A percentile compares a stretch with the other conserved stretches of the same genome.
phyloP scores from a whole-genome alignment of 73 alveolate species.

The Uronychia setigera region DNA sequence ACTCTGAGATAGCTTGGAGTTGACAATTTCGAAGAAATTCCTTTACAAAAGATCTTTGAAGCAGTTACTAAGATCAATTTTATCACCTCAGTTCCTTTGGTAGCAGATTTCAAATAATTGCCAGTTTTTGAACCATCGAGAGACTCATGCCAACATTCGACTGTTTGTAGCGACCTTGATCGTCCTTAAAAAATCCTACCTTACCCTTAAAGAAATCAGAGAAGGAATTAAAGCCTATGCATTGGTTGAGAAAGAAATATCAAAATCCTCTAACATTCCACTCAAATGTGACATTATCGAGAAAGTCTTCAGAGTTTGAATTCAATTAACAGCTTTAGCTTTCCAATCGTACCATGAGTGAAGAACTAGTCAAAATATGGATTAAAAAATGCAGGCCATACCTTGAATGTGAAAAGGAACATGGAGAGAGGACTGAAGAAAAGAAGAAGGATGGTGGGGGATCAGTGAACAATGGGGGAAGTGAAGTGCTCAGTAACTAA shows the following conservation, averaged over 20 bases:
- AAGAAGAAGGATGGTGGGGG: too few species aligned
- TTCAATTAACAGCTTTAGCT: too few species aligned
- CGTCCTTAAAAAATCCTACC: slow-evolving; percentile 7
- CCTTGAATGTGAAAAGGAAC: slow-evolving; percentile 39
- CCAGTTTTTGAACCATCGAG: slow-evolving; percentile 34
- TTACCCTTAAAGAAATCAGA: slow-evolving; percentile 35
- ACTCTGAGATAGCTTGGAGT: background rate
- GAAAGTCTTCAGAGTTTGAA: slow-evolving; percentile 33
- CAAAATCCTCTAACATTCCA: slow-evolving; percentile 37
- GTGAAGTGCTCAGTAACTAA: slow-evolving; percentile 14
- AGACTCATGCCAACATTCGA: slow-evolving; percentile 44
- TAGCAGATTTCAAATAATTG: background rate
- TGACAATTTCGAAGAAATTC: background rate
- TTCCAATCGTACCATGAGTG: slow-evolving; percentile 49
- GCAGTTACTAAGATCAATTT: background rate
- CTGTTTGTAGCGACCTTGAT: slow-evolving; percentile 21
- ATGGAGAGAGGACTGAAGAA: too few species aligned
- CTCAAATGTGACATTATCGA: slow-evolving; percentile 12
- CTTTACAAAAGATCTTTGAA: background rate
- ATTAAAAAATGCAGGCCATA: slow-evolving; percentile 27
- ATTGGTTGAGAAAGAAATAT: slow-evolving; percentile 24
- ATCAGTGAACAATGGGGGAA: slow-evolving; percentile 26
- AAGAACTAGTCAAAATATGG: slow-evolving; percentile 32
- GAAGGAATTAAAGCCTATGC: slow-evolving; percentile 44
- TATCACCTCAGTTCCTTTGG: background rate